These are phyloP conservation scores for Schwanniomyces sp. DNA, from an alignment of 805 yeast genomes.

Conservation along the genomic window DNA sequence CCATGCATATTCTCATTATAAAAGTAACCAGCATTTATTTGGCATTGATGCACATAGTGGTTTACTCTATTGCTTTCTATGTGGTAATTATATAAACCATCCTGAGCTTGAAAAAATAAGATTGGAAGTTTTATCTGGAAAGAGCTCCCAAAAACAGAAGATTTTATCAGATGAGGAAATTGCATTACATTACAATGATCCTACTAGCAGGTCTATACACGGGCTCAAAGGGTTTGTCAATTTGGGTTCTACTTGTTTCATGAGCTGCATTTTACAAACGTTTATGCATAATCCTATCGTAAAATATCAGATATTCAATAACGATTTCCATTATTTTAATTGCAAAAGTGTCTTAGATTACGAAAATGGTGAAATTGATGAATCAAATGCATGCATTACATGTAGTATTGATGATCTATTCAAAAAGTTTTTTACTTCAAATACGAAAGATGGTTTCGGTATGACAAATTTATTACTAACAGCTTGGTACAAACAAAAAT, in stretches of 20 bases:
- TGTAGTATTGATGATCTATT: conserved; percentile 84
- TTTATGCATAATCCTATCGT: conserved; percentile 88
- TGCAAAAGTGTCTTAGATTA: conserved; percentile 38
- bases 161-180: neutral
- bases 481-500: conserved; percentile 81
- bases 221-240: conserved; percentile 89
- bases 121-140: conserved; percentile 15
- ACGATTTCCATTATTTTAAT: conserved; percentile 62
- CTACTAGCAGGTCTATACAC: conserved; percentile 57
- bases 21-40: conserved; percentile 33
- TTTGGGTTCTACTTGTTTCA: conserved; percentile 96
- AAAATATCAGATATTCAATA: conserved; percentile 68
- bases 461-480: conserved; percentile 79
- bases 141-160: conserved; percentile 10
- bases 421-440: conserved; percentile 67
- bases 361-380: conserved; percentile 21
- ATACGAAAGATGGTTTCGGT: conserved; percentile 68
- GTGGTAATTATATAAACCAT: conserved; percentile 71
- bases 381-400: conserved; percentile 60
- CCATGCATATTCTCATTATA: conserved; percentile 35
- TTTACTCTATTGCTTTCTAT: conserved; percentile 73
- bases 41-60: conserved; percentile 67
- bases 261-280: conserved; percentile 90
- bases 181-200: conserved; percentile 25
- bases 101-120: conserved; percentile 56